Base-by-base conservation (phyloP, 192 early-diverging fungal species). In the Phycomyces blakesleeanus region DNA sequence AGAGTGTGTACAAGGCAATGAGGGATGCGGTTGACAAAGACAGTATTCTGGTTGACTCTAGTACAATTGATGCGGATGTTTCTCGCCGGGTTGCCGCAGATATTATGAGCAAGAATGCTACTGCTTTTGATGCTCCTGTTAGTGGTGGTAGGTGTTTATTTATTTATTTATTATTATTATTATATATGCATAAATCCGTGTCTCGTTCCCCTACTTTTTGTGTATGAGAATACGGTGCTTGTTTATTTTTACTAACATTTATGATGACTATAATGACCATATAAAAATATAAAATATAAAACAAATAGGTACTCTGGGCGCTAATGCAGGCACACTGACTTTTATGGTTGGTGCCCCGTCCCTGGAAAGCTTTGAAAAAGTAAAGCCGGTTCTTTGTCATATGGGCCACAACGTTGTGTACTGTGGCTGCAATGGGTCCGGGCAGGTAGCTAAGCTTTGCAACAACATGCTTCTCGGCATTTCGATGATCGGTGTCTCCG, bases 391-490 rank as follows among this genome's bases (percentile, higher is more conserved):
- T 51, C 61, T 93, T 47, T 61, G 68, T 41, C 66, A 74, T 44
- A 98, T 97, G 96, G 95, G 93, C 39, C 90, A 91, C 70, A 94
- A 93, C 57, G 88, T 97, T 57, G 83, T 92, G 16, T 78, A 90
- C 68, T 96, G 93, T 73, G 95, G 96, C 12, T 63, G 64, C 0
- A 77, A 85, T 71, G 95, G 95, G 2, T 87, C 85, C 12, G 95
- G 95, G 3, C 93, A 94, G 65, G 89, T 91, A 0, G 94, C 93
- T 55, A 98, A 98, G 73, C 94, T 98, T 51, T 93, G 92, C 80
- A 98, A 98, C 81, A 98, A 98, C 72, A 91, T 97, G 87, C 71
- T 98, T 29, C 79, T 98, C 24, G 96, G 91, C 10, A 91, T 95
- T 64, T 87, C 88, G 20, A 98, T 98, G 96, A 82, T 96, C 37